Base-by-base conservation (phyloP, 1,139 yeast genomes). In the Nakaseomyces sp. region DNA sequence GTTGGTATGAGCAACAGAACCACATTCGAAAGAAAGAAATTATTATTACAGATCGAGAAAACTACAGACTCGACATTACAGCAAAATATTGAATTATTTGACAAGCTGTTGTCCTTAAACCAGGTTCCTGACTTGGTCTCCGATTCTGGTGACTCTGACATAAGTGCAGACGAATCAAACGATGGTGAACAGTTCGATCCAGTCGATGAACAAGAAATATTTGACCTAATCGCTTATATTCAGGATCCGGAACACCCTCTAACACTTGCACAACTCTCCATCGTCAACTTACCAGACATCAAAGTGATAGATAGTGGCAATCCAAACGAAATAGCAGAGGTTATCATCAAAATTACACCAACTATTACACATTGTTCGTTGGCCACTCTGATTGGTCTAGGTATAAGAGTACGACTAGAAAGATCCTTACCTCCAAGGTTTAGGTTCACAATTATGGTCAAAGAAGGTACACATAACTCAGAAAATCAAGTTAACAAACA, bases 231-330 rank as follows among this genome's bases (percentile, higher is more conserved):
- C 4, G 78, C 96, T 2, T 74, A 86, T 22, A 91, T 93, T 19
- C 85, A 95, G 0, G 99, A 93, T 61, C 99, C 99, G 2, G 99
- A 93, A 58, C 99, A 93, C 62, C 99, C 99, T 0, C 70, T 93
- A 36, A 84, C 96, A 0, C 70, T 93, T 47, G 98, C 96, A 0
- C 98, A 93, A 63, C 72, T 93, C 15, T 93, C 96, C 0, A 97
- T 93, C 37, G 96, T 93, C 2, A 88, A 88, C 57, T 69, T 93
- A 42, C 73, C 73, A 2, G 96, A 93, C 60, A 91, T 93, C 46
- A 62, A 67, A 31, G 87, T 93, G 7, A 69, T 68, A 1, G 81
- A 83, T 52, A 71, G 77, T 6, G 74, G 74, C 1, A 58, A 67
- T 45, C 68, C 70, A 26, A 58, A 65, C 12, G 76, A 76, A 37